These are phyloP conservation scores for Neoascochyta sp. DNA, from an alignment of 2,329 filamentous ascomycete species.

Conservation along the genomic window DNA sequence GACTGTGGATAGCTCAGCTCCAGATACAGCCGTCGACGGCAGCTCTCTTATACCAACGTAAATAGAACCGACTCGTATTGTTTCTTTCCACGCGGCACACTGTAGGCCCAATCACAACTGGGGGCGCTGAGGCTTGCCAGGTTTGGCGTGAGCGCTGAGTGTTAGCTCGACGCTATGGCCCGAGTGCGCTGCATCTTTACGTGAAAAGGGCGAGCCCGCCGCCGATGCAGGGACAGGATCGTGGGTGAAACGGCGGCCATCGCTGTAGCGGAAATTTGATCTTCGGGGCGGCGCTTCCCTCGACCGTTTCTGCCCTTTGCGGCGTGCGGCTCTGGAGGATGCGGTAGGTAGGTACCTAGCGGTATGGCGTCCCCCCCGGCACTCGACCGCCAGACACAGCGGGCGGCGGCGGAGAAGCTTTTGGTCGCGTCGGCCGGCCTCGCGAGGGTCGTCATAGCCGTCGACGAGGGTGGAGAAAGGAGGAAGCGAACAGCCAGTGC, in stretches of 20 bases:
- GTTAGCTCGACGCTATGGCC: constrained; percentile 14
- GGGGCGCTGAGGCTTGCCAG: constrained; percentile 7
- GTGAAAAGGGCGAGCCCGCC: constrained; percentile 9
- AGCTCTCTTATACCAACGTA: constrained; percentile 9
- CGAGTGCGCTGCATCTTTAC: constrained; percentile 6
- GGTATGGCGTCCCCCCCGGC: too few species aligned
- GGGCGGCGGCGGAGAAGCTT: too few species aligned
- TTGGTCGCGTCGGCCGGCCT: too few species aligned
- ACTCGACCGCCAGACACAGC: too few species aligned
- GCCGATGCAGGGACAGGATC: constrained; percentile 12
- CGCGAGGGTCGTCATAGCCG: too few species aligned
- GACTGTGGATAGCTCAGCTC: constrained; percentile 1
- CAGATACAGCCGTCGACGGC: constrained; percentile 2
- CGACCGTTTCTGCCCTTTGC: too few species aligned
- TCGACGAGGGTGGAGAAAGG: too few species aligned
- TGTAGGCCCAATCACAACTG: constrained; percentile 11
- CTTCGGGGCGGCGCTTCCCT: too few species aligned
- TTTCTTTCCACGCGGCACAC: constrained; percentile 7
- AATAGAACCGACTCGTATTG: constrained; percentile 13
- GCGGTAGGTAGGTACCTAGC: too few species aligned
- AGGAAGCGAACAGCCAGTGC: too few species aligned
- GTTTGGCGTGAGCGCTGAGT: constrained; percentile 11
- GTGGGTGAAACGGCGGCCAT: not conserved
- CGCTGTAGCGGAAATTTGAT: too few species aligned
- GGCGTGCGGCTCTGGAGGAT: too few species aligned